Base-by-base conservation (phyloP, 345 rosid species). In the Hirschfeldia incana region DNA sequence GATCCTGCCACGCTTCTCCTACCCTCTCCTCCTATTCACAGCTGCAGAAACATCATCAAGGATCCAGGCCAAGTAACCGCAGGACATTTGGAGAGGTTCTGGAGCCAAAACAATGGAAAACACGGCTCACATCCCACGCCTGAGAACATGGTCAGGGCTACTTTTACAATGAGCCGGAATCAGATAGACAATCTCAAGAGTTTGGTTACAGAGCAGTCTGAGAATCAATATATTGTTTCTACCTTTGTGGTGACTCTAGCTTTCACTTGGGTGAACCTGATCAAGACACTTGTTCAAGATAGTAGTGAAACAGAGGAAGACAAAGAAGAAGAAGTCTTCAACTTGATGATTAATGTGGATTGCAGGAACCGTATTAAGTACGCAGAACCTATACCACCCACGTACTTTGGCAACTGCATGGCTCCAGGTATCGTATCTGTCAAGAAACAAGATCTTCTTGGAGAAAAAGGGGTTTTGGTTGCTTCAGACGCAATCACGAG, bases 341-440 rank as follows among this genome's bases (percentile, higher is more conserved):
- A 79, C 49, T 61, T 73, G 74, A n/a, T 79, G 78, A 67, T 79
- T 3, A 73, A 79, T 27, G 82, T 78, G 3, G 77, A 78, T 72
- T 78, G 82, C 77, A 78, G 82, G 42, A 78, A 72, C 8, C 83
- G 86, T 7, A 12, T 65, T 8, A 78, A 79, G 51, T 68, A 36
- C 8, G n/a, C 44, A 28, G 67, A 74, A 74, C 77, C 75, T 0
- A 36, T 83, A 44, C 86, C 87, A 4, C 21, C 28, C 3, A 82
- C 84, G 1, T 88, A 88, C 70, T 86, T 85, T 39, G 86, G 87
- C 0, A 88, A 86, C 58, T 85, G 87, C 13, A n/a, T 85, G n/a
- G 83, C 83, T 2, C 77, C 73, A 0, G 72, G 70, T 8, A 17
- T 82, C 0, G 66, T 80, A 11, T 27, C 75, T 1, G 82, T 74